Evolutionary conservation across 371 early-diverging fungal species (phyloP).

Genomic region (Sporodiniella umbellata): DNA sequence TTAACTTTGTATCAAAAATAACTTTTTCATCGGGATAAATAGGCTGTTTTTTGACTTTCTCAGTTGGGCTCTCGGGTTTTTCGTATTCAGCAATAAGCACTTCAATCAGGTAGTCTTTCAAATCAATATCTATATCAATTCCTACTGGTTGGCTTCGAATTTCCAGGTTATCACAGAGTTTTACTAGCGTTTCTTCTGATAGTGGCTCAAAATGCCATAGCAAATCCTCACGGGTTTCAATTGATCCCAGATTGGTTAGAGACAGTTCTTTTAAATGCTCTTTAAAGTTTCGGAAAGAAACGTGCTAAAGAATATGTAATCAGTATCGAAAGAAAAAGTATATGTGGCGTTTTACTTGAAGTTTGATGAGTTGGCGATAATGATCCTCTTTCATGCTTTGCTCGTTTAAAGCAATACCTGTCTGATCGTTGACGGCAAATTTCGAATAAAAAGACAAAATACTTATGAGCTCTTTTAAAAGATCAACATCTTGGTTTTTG

Average conservation of each 20-base stretch:
- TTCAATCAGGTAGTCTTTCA: constrained; percentile 48
- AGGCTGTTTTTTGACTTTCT: constrained; percentile 65
- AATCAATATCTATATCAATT: constrained; percentile 26
- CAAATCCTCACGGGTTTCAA: constrained; percentile 56
- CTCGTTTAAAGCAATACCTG: constrained; percentile 71
- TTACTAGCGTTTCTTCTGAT: constrained; percentile 37
- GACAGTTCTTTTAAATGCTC: constrained; percentile 70
- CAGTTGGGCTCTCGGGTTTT: constrained; percentile 63
- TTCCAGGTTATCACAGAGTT: constrained; percentile 55
- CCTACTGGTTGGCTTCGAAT: constrained; percentile 48
- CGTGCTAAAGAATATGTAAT: constrained; percentile 28
- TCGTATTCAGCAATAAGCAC: constrained; percentile 58
- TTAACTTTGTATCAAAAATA: constrained; percentile 53
- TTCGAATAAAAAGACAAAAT: constrained; percentile 65
- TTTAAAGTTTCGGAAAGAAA: constrained; percentile 65
- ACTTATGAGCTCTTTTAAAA: constrained; percentile 61
- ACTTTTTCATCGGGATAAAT: constrained; percentile 80
- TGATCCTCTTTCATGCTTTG: constrained; percentile 62
- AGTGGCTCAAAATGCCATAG: constrained; percentile 56
- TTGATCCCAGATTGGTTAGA: constrained; percentile 66
- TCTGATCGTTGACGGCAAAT: constrained; percentile 83
- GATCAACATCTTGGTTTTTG: constrained; percentile 33
- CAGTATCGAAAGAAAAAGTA: no score
- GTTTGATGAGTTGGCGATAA: constrained; percentile 52
- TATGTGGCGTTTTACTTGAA: constrained; percentile 56